phyloP scores from a whole-genome alignment of 768 basidiomycete genomes.

The Plicaturopsis crispa region DNA sequence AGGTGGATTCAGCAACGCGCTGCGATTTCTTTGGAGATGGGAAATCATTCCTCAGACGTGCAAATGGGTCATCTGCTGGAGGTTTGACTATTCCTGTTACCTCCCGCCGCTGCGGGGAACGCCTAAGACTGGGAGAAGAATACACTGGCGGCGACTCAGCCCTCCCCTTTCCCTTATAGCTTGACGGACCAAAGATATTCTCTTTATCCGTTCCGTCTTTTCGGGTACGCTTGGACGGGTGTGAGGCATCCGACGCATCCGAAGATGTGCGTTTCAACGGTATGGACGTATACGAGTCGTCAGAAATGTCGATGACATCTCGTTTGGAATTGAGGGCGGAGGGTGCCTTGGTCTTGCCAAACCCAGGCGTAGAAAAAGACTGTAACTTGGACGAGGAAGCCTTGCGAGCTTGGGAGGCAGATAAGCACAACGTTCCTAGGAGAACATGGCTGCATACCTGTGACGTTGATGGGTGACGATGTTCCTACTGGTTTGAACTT shows the following conservation, averaged over 20 bases:
- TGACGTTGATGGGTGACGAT: too few relatives aligned
- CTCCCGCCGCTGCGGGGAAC: too few relatives aligned
- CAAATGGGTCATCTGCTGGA: conserved; percentile 6
- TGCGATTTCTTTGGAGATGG: conserved; percentile 2
- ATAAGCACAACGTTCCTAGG: too few relatives aligned
- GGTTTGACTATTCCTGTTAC: background rate
- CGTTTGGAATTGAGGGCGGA: conserved; percentile 8
- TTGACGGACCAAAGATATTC: conserved; percentile 8
- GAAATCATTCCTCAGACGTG: conserved; percentile 4
- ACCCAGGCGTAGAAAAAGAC: conserved; percentile 40
- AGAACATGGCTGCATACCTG: too few relatives aligned
- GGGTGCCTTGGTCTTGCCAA: conserved; percentile 20
- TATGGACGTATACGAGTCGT: conserved; percentile 19
- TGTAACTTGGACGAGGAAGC: conserved; percentile 21
- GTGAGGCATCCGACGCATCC: too few relatives aligned
- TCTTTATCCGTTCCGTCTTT: conserved; percentile 15
- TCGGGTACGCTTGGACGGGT: background rate
- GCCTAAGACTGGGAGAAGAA: too few relatives aligned
- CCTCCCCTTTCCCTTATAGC: conserved; percentile 11
- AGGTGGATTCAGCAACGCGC: background rate
- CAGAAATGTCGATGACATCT: conserved; percentile 28
- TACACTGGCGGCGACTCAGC: conserved; percentile 3
- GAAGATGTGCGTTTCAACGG: conserved; percentile 3
- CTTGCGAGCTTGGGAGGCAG: too few relatives aligned
- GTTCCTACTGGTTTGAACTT: too few relatives aligned